These are phyloP conservation scores for Ophiostoma novo-ulmi DNA, from an alignment of 2,329 filamentous ascomycete species.

Conservation along the genomic window DNA sequence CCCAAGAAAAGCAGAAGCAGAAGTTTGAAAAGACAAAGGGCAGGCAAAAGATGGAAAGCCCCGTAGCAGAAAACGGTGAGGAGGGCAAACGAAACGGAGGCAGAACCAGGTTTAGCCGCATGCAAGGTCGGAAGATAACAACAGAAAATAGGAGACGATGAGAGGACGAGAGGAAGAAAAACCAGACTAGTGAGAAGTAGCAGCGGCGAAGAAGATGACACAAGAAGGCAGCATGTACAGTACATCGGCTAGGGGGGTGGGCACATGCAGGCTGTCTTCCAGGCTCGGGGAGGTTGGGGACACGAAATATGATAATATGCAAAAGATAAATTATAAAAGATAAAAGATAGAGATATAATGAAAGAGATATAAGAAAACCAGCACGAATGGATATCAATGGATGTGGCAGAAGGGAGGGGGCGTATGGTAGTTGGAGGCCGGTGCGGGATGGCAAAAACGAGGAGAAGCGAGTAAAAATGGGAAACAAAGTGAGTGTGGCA, in stretches of 20 bases:
- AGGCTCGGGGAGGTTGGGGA: constrained; percentile 19
- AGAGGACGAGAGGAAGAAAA: background rate
- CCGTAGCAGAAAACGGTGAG: background rate
- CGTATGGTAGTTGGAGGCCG: constrained; percentile 19
- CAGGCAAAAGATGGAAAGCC: background rate
- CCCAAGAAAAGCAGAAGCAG: background rate
- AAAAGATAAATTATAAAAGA: background rate
- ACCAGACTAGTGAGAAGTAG: constrained; percentile 2
- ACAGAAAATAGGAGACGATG: background rate
- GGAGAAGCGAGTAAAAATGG: background rate
- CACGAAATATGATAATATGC: constrained; percentile 22
- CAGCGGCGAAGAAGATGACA: background rate
- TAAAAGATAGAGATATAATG: too few relatives aligned
- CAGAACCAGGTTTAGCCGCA: constrained; percentile 24
- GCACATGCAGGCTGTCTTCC: constrained; percentile 20
- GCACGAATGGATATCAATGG: background rate
- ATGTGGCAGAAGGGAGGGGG: constrained; percentile 23
- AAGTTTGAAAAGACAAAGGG: background rate
- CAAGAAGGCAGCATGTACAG: constrained; percentile 23
- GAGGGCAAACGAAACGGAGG: constrained; percentile 22
- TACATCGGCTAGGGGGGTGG: constrained; percentile 20
- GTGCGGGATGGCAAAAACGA: background rate
- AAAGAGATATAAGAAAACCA: background rate
- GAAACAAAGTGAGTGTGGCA: constrained; percentile 1
- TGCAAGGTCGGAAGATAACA: constrained; percentile 19